Percentiles rank a stretch among this genome's conserved stretches.
Conservation (phyloP, 2,329 filamentous ascomycete genomes). For the Drechslerella dactyloides region DNA sequence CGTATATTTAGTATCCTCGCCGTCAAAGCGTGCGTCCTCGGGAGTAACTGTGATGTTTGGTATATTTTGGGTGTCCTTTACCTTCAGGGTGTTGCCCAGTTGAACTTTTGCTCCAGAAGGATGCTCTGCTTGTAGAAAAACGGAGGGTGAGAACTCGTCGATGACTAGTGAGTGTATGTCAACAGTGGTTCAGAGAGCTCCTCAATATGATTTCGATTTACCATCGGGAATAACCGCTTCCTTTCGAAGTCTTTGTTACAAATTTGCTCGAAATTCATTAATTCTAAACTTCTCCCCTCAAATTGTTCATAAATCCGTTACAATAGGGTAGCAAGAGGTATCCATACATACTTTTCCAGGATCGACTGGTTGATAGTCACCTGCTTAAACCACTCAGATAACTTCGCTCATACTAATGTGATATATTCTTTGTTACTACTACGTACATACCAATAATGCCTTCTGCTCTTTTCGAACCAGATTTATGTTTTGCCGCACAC, state of each 20-base stretch:
- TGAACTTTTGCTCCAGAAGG: conserved; percentile 60
- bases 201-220: conserved; percentile 48
- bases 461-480: conserved; percentile 14
- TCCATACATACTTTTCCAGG: conserved; percentile 52
- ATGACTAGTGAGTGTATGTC: conserved; percentile 61
- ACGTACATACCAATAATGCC: conserved; percentile 18
- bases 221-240: conserved; percentile 57
- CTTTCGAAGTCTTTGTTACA: conserved; percentile 56
- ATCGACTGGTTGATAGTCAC: conserved; percentile 53
- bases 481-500: neutral
- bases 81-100: conserved; percentile 64
- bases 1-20: conserved; percentile 52
- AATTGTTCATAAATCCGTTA: too few species aligned
- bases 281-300: too few species aligned
- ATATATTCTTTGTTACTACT: neutral
- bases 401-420: neutral
- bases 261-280: too few species aligned
- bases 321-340: too few species aligned
- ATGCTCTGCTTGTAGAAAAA: conserved; percentile 63
- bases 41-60: conserved; percentile 57
- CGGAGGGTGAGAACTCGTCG: conserved; percentile 66
- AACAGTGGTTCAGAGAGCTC: conserved; percentile 6
- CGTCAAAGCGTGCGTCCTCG: conserved; percentile 31
- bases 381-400: conserved; percentile 2
- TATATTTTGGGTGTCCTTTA: conserved; percentile 57